Percentiles rank a stretch among this genome's conserved stretches.
Conservation (phyloP, 2,329 filamentous ascomycete genomes). For the Diaporthe citriasiana region DNA sequence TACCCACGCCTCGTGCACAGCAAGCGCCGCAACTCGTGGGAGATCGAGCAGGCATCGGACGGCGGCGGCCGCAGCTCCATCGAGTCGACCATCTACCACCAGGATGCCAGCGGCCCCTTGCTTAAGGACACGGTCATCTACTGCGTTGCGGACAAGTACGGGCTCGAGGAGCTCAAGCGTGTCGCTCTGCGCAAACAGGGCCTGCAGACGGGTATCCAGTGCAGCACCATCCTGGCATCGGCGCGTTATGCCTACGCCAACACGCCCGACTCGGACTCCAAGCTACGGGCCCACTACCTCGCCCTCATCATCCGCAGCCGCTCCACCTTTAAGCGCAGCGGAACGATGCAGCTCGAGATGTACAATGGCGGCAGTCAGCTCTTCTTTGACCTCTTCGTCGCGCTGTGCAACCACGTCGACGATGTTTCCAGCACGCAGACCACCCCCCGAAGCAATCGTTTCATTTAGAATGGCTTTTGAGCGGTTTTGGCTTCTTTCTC, state of each 20-base stretch:
- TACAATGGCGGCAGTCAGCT: conserved; percentile 83
- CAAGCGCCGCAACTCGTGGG: conserved; percentile 84
- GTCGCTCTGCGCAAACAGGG: conserved; percentile 91
- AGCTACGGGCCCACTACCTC: conserved; percentile 90
- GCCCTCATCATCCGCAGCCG: conserved; percentile 92
- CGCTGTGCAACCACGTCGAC: conserved; percentile 90
- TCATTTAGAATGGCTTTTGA: conserved; percentile 20
- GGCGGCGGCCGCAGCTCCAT: conserved; percentile 59
- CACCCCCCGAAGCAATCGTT: conserved; percentile 61
- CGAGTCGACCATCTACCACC: conserved; percentile 77
- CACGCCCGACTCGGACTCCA: conserved; percentile 92
- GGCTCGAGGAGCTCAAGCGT: conserved; percentile 86
- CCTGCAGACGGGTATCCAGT: conserved; percentile 86
- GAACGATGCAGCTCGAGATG: conserved; percentile 97
- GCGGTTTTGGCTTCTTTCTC: not conserved
- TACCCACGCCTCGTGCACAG: conserved; percentile 87
- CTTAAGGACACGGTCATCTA: conserved; percentile 93
- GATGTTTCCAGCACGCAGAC: conserved; percentile 71
- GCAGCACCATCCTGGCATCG: conserved; percentile 86
- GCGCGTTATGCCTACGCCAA: conserved; percentile 92
- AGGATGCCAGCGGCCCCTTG: conserved; percentile 70
- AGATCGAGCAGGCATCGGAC: conserved; percentile 74
- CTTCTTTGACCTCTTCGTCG: conserved; percentile 95
- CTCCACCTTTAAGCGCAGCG: conserved; percentile 90
- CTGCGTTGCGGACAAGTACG: conserved; percentile 88